Percentiles rank a stretch among this genome's conserved stretches.
phyloP scores from a whole-genome alignment of 202 grass and related monocot species.

The Bolboschoenoplectus hybrid region DNA sequence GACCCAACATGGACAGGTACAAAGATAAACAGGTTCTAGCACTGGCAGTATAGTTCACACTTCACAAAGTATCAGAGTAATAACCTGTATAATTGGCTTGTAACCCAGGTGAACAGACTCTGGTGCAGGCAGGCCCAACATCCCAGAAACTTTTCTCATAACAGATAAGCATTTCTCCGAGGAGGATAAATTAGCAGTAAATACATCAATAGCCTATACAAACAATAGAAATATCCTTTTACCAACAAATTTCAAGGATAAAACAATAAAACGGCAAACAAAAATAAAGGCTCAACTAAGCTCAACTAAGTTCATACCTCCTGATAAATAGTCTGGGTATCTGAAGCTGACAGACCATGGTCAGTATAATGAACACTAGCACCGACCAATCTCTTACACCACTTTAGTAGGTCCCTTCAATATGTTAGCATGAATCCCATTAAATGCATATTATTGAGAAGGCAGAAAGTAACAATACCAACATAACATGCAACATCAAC shows the following conservation, averaged over 20 bases:
- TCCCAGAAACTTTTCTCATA: constrained; percentile 70
- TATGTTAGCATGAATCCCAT: constrained; percentile 5
- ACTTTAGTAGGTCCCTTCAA: constrained; percentile 88
- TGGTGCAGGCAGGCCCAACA: constrained; percentile 52
- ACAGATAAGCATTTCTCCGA: constrained; percentile 57
- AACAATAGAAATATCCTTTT: constrained; percentile 32
- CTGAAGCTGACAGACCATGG: constrained; percentile 50
- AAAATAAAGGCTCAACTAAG: not conserved
- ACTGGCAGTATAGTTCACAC: not conserved
- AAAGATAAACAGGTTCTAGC: not conserved
- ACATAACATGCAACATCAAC: not conserved
- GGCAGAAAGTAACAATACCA: constrained; percentile 17
- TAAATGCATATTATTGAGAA: too few relatives aligned
- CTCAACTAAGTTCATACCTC: constrained; percentile 75
- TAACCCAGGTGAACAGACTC: constrained; percentile 47
- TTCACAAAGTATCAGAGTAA: constrained; percentile 29
- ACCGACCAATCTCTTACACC: constrained; percentile 84
- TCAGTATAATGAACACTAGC: constrained; percentile 51
- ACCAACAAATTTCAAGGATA: constrained; percentile 33
- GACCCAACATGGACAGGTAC: too few relatives aligned
- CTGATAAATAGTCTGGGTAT: constrained; percentile 63
- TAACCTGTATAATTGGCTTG: constrained; percentile 79
- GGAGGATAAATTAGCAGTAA: constrained; percentile 65
- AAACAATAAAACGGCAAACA: constrained; percentile 22
- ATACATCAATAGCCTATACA: constrained; percentile 79